Conservation (phyloP, 768 basidiomycete species). For the Dacryopinax spathularia region DNA sequence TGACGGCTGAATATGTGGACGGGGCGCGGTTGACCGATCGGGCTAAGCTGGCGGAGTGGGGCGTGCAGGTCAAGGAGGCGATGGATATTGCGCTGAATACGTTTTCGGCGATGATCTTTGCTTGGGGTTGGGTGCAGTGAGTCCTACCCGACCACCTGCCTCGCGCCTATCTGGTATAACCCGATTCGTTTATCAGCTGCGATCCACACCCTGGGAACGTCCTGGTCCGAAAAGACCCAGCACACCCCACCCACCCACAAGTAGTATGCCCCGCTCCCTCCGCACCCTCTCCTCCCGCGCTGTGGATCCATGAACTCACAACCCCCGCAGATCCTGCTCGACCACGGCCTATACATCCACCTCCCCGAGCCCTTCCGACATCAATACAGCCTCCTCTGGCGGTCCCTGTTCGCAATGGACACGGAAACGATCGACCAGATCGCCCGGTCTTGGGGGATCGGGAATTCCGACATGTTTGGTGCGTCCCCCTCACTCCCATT, state of each 20-base stretch:
- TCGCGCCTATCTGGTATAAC: not conserved
- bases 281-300: too few species aligned
- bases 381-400: slow-evolving; percentile 69
- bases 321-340: slow-evolving; percentile 67
- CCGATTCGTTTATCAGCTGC: slow-evolving; percentile 30
- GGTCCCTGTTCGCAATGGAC: slow-evolving; percentile 33
- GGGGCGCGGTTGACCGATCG: slow-evolving; percentile 59
- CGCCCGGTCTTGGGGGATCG: slow-evolving; percentile 55
- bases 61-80: slow-evolving; percentile 28
- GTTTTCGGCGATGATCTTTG: slow-evolving; percentile 81
- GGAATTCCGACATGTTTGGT: slow-evolving; percentile 45
- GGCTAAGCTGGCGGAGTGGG: slow-evolving; percentile 32
- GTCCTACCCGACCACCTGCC: not conserved
- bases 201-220: slow-evolving; percentile 37
- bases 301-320: too few species aligned
- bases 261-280: slow-evolving; percentile 22
- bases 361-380: slow-evolving; percentile 51
- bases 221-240: not conserved
- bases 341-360: slow-evolving; percentile 80
- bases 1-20: slow-evolving; percentile 77
- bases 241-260: slow-evolving; percentile 24
- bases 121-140: slow-evolving; percentile 71
- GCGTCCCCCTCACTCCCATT: slow-evolving; percentile 28
- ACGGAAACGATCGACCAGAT: slow-evolving; percentile 67
- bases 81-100: slow-evolving; percentile 82